Evolutionary conservation across 2,329 filamentous ascomycete genomes (phyloP).

Genomic region (Aureobasidium sp.): DNA sequence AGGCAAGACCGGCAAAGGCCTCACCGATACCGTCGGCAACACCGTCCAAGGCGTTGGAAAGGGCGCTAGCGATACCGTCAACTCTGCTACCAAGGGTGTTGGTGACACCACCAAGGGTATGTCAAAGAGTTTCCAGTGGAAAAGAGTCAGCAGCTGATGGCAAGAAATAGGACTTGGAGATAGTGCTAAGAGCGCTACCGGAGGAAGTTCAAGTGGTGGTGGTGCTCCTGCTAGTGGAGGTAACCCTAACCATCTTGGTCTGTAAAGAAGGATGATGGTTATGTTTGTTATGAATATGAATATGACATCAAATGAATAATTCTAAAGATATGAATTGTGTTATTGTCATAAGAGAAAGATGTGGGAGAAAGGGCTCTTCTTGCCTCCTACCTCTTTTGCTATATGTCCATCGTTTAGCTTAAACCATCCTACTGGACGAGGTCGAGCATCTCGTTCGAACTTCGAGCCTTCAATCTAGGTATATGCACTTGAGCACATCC

Average conservation of each 20-base stretch:
- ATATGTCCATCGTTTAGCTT: too few relatives aligned
- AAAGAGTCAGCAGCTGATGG: not conserved
- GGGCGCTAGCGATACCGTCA: slow-evolving; percentile 13
- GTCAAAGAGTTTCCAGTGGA: not conserved
- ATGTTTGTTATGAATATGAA: not conserved
- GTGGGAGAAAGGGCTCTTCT: too few relatives aligned
- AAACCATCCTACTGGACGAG: too few relatives aligned
- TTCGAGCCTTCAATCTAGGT: too few relatives aligned
- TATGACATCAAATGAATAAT: not conserved
- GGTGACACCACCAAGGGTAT: slow-evolving; percentile 15
- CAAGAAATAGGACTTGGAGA: not conserved
- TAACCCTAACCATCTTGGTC: slow-evolving; percentile 3
- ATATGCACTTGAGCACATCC: too few relatives aligned
- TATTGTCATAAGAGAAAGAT: too few relatives aligned
- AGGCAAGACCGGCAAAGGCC: slow-evolving; percentile 22
- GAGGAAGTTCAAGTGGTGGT: not conserved
- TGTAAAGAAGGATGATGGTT: not conserved
- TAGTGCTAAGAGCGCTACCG: not conserved
- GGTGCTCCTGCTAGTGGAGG: not conserved
- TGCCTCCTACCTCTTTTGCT: too few relatives aligned
- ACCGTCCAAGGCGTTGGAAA: slow-evolving; percentile 20
- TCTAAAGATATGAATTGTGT: too few relatives aligned
- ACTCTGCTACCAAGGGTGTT: slow-evolving; percentile 12
- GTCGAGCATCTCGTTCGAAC: too few relatives aligned
- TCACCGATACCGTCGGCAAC: slow-evolving; percentile 21